Evolutionary conservation across 2,329 filamentous ascomycete species (phyloP).

Genomic region (Teratosphaeria destructans): DNA sequence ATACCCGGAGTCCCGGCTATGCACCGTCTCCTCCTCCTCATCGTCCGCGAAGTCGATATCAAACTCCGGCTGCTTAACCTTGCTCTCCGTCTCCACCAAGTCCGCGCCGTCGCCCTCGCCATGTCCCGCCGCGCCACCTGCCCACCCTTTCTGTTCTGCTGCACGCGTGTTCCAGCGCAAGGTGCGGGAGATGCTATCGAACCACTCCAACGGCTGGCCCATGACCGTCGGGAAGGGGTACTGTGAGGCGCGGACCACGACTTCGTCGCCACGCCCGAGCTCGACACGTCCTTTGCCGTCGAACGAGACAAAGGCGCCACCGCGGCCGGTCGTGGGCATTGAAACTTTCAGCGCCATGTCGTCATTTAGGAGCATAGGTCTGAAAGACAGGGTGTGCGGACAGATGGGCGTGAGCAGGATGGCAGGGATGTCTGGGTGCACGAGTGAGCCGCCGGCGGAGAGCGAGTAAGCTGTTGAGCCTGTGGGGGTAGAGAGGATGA

Average conservation of each 20-base stretch:
- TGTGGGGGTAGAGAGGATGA: slow-evolving; percentile 94
- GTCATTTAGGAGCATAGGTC: slow-evolving; percentile 95
- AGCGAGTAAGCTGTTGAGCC: slow-evolving; percentile 87
- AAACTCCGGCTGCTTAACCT: slow-evolving; percentile 56
- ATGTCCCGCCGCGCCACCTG: slow-evolving; percentile 45
- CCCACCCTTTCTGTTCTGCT: slow-evolving; percentile 81
- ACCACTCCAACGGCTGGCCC: slow-evolving; percentile 85
- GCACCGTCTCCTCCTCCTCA: slow-evolving; percentile 20
- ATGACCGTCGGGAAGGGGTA: slow-evolving; percentile 97
- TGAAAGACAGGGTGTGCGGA: slow-evolving; percentile 91
- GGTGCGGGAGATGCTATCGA: slow-evolving; percentile 85
- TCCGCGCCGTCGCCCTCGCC: slow-evolving; percentile 25
- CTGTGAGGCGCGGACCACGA: slow-evolving; percentile 90
- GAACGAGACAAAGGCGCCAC: slow-evolving; percentile 92
- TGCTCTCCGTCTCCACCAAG: slow-evolving; percentile 23
- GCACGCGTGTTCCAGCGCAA: slow-evolving; percentile 91
- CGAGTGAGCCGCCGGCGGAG: slow-evolving; percentile 86
- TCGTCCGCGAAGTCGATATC: slow-evolving; percentile 83
- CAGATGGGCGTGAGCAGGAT: slow-evolving; percentile 96
- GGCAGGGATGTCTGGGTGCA: slow-evolving; percentile 92
- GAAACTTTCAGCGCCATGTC: slow-evolving; percentile 84
- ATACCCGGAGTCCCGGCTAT: slow-evolving; percentile 8
- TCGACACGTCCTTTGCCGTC: slow-evolving; percentile 95
- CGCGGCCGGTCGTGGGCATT: slow-evolving; percentile 73
- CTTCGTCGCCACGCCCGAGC: slow-evolving; percentile 83